Conservation (phyloP, 805 yeast species). For the Wickerhamomyces rabaulensis region DNA sequence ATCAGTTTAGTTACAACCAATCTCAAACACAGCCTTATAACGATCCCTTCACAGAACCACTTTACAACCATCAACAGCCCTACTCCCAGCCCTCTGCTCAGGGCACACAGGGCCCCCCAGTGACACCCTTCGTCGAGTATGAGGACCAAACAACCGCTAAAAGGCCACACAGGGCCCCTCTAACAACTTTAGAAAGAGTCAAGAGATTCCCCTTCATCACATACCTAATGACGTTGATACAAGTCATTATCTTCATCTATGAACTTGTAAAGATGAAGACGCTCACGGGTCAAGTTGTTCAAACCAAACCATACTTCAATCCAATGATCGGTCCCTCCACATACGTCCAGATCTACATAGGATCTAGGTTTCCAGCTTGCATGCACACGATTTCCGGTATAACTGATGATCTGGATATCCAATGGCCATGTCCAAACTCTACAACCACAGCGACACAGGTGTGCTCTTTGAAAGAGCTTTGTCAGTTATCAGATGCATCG, state of each 20-base stretch:
- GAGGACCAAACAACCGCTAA: neutral
- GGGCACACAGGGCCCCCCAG: neutral
- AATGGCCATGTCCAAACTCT: constrained; percentile 67
- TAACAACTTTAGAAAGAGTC: neutral
- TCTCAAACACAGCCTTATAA: neutral
- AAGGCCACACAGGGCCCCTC: neutral
- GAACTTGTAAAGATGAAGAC: constrained; percentile 54
- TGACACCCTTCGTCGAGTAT: neutral
- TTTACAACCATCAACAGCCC: neutral
- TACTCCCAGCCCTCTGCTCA: no score
- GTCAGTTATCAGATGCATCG: constrained; percentile 46
- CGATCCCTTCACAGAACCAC: constrained; percentile 1
- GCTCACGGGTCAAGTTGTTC: constrained; percentile 60
- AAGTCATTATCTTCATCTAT: constrained; percentile 53
- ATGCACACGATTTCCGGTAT: constrained; percentile 49
- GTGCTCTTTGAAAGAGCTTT: constrained; percentile 51
- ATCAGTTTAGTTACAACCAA: neutral
- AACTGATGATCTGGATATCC: constrained; percentile 40
- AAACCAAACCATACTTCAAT: constrained; percentile 65
- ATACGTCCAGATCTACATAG: constrained; percentile 60
- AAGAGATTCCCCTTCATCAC: constrained; percentile 12
- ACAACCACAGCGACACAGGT: constrained; percentile 49
- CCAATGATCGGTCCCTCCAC: constrained; percentile 79
- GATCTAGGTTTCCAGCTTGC: constrained; percentile 68
- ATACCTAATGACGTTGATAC: constrained; percentile 31